Conservation (phyloP, 169 alveolate genomes). For the Cytauxzoon felis region DNA sequence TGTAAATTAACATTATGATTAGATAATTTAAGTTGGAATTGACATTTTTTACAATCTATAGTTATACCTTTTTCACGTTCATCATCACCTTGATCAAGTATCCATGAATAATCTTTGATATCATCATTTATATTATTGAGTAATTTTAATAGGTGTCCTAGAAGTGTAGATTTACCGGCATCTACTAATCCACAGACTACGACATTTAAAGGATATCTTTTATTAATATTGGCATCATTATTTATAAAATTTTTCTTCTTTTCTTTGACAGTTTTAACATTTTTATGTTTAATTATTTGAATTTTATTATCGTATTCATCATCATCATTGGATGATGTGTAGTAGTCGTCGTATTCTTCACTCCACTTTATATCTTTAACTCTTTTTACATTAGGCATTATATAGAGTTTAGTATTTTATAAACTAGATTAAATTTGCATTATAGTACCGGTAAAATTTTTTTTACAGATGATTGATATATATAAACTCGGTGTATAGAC, state of each 20-base stretch:
- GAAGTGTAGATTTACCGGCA: conserved; percentile 74
- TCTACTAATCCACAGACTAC: conserved; percentile 73
- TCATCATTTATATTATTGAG: conserved; percentile 37
- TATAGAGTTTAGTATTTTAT: background rate
- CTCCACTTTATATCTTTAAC: conserved; percentile 15
- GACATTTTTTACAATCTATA: conserved; percentile 50
- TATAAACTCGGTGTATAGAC: too few species aligned
- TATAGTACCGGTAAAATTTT: too few species aligned
- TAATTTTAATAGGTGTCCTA: conserved; percentile 56
- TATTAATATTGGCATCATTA: conserved; percentile 1
- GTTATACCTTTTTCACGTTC: conserved; percentile 73
- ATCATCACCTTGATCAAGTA: conserved; percentile 73
- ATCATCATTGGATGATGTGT: conserved; percentile 8
- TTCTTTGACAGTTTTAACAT: background rate
- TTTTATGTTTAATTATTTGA: background rate
- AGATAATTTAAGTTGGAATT: conserved; percentile 19
- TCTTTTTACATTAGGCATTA: conserved; percentile 21
- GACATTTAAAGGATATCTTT: conserved; percentile 54
- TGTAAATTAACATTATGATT: conserved; percentile 13
- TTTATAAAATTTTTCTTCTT: background rate
- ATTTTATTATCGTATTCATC: background rate
- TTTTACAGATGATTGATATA: too few species aligned
- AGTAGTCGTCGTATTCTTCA: conserved; percentile 24
- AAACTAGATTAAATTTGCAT: background rate
- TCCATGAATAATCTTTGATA: conserved; percentile 43